Evolutionary conservation across 352 stramenopile genomes (phyloP).

Genomic region (Phytopythium mirpurense): DNA sequence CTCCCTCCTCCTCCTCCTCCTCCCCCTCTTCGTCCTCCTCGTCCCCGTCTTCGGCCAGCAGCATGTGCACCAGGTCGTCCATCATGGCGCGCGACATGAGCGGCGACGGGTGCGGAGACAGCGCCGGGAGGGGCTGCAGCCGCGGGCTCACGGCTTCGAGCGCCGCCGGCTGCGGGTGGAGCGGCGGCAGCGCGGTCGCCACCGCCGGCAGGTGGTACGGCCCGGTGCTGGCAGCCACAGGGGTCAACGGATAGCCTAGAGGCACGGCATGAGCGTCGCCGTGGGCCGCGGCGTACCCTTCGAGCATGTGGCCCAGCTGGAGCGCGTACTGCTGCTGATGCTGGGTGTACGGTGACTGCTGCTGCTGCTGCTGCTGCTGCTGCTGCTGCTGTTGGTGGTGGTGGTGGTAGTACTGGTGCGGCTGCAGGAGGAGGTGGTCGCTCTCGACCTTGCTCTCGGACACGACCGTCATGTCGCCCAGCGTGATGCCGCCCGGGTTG

Average conservation of each 20-base stretch:
- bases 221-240: background rate
- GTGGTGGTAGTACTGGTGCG: background rate
- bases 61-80: constrained; percentile 9
- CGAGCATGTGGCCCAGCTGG: constrained; percentile 6
- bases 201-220: background rate
- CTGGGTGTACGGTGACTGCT: background rate
- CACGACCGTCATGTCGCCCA: constrained; percentile 2
- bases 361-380: background rate
- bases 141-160: constrained; percentile 1
- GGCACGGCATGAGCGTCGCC: background rate
- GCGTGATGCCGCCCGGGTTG: background rate
- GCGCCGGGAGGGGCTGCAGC: background rate
- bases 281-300: background rate
- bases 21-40: constrained; percentile 1
- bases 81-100: constrained; percentile 8
- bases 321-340: constrained; percentile 6
- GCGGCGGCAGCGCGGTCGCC: background rate
- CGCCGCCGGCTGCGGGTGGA: constrained; percentile 3
- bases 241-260: background rate
- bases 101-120: constrained; percentile 1
- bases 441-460: constrained; percentile 5
- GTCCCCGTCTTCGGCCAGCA: constrained; percentile 1
- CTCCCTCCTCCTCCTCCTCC: constrained; percentile 1
- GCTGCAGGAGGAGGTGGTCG: background rate
- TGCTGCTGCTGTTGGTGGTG: background rate